Evolutionary conservation across 345 rosid species (phyloP).

Genomic region (Salix exigua): DNA sequence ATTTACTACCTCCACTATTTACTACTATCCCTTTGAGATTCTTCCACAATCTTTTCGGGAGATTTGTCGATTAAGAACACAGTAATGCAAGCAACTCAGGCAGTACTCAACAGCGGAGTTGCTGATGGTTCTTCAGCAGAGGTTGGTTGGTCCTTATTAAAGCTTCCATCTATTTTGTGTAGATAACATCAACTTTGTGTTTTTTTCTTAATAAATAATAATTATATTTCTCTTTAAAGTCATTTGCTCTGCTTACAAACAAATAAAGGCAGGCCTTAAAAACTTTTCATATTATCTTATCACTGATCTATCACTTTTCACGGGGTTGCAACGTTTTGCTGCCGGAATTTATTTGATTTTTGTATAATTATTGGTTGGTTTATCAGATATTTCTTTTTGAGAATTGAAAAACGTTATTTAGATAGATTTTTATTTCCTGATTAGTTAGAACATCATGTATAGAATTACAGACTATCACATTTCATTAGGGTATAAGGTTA

Average conservation of each 20-base stretch:
- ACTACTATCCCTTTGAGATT: neutral
- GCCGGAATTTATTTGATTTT: neutral
- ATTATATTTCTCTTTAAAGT: neutral
- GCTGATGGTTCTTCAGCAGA: slow-evolving; percentile 5
- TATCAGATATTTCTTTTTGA: neutral
- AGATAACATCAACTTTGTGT: neutral
- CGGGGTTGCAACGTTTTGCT: neutral
- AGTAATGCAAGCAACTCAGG: slow-evolving; percentile 13
- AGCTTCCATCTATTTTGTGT: neutral
- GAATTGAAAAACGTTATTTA: neutral
- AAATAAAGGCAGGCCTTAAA: neutral
- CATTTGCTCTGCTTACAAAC: neutral
- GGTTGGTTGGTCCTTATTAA: neutral
- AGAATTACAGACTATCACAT: neutral
- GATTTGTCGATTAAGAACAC: neutral
- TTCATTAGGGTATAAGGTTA: neutral
- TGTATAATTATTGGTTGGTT: neutral
- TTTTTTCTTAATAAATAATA: neutral
- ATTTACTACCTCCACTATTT: neutral
- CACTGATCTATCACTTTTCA: neutral
- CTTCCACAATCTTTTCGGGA: neutral
- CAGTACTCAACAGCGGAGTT: neutral
- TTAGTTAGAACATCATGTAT: too few species aligned
- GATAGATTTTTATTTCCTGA: neutral
- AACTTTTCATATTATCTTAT: neutral